phyloP scores from a whole-genome alignment of 805 yeast species.

The Yarrowia sp. region DNA sequence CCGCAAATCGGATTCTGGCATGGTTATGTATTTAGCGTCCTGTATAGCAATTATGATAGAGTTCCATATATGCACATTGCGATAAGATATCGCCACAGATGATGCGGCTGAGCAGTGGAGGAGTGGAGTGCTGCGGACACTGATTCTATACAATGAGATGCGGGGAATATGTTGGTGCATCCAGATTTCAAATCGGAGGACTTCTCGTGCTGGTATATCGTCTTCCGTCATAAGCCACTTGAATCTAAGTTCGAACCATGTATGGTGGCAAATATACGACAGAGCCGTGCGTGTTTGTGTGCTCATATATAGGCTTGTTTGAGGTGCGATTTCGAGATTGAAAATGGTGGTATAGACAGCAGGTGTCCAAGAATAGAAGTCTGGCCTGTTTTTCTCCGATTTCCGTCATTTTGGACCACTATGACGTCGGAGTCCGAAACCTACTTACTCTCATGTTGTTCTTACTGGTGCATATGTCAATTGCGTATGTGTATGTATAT shows the following conservation, averaged over 20 bases:
- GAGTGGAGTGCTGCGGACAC: too few relatives aligned
- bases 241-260: slow-evolving; percentile 12
- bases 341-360: too few relatives aligned
- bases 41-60: slow-evolving; percentile 11
- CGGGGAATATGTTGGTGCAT: too few relatives aligned
- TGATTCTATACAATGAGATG: too few relatives aligned
- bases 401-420: too few relatives aligned
- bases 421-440: slow-evolving; percentile 12
- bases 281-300: slow-evolving; percentile 16
- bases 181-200: background rate
- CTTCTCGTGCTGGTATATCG: background rate
- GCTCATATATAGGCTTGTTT: too few relatives aligned
- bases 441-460: background rate
- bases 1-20: background rate
- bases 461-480: background rate
- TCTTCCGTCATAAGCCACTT: background rate
- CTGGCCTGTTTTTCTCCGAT: too few relatives aligned
- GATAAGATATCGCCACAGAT: background rate
- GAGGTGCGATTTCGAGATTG: too few relatives aligned
- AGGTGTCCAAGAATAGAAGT: too few relatives aligned
- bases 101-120: too few relatives aligned
- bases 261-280: slow-evolving; percentile 28
- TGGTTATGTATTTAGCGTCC: slow-evolving; percentile 19
- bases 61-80: slow-evolving; percentile 4
- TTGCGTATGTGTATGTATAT: background rate